Evolutionary conservation across 1,284 basidiomycete species (phyloP).

Genomic region (Ceratobasidium sp.): DNA sequence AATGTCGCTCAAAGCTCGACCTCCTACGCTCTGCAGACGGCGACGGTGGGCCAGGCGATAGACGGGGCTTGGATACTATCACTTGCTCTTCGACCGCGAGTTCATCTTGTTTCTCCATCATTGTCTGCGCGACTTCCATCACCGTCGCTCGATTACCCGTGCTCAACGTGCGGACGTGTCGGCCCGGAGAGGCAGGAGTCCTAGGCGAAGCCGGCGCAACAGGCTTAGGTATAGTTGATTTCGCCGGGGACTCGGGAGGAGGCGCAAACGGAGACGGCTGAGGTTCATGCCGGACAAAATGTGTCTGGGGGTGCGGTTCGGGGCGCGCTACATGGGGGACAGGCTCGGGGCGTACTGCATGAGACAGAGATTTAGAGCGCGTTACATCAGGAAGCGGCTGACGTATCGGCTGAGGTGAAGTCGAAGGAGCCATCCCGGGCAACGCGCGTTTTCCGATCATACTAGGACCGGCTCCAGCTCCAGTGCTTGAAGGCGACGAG

Average conservation of each 20-base stretch:
- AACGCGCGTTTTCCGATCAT: conserved; percentile 57
- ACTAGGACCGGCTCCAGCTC: conserved; percentile 5
- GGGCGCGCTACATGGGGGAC: not conserved
- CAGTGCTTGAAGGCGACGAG: not conserved
- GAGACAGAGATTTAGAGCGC: not conserved
- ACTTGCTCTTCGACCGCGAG: conserved; percentile 4
- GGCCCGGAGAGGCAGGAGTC: conserved; percentile 49
- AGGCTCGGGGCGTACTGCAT: not conserved
- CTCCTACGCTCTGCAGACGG: conserved; percentile 62
- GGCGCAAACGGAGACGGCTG: conserved; percentile 9
- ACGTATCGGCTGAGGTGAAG: conserved; percentile 37
- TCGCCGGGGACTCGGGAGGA: conserved; percentile 26
- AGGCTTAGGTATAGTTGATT: conserved; percentile 29
- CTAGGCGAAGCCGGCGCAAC: conserved; percentile 7
- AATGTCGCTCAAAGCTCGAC: conserved; percentile 76
- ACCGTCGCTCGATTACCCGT: conserved; percentile 77
- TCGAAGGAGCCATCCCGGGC: conserved; percentile 58
- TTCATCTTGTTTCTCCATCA: conserved; percentile 59
- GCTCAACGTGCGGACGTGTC: conserved; percentile 72
- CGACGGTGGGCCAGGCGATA: conserved; percentile 40
- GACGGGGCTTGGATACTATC: conserved; percentile 4
- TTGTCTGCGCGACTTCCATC: conserved; percentile 80
- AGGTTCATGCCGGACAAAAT: too few relatives aligned
- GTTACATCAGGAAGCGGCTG: conserved; percentile 47
- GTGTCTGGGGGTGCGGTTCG: not conserved